These are phyloP conservation scores for Leucoagaricus sp. DNA, from an alignment of 1,284 basidiomycete genomes.

Conservation along the genomic window DNA sequence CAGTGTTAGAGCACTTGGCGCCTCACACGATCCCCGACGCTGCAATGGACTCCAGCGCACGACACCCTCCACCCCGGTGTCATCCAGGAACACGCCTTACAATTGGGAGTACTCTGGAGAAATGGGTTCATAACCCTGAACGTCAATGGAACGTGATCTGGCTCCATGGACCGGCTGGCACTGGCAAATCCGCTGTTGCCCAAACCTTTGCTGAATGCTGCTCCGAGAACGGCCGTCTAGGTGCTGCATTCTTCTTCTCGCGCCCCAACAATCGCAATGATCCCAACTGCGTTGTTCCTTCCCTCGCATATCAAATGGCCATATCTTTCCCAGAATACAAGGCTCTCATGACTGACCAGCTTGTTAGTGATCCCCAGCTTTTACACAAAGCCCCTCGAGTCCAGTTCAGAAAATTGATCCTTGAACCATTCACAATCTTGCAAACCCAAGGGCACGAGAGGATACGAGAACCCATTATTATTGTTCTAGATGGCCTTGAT, in stretches of 20 bases:
- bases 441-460: not conserved
- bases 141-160: not conserved
- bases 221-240: not conserved
- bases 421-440: not conserved
- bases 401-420: conserved; percentile 8
- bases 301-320: conserved; percentile 20
- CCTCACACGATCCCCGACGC: not conserved
- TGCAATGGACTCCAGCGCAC: not conserved
- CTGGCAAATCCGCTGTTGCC: conserved; percentile 11
- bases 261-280: not conserved
- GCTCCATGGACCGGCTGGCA: conserved; percentile 2
- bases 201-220: conserved; percentile 5
- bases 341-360: not conserved
- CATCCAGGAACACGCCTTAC: not conserved
- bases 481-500: conserved; percentile 9
- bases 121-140: not conserved
- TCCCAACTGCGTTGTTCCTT: conserved; percentile 10
- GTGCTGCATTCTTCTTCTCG: conserved; percentile 9
- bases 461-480: not conserved
- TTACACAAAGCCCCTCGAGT: conserved; percentile 1
- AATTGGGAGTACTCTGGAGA: not conserved
- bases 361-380: conserved; percentile 8
- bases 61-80: conserved; percentile 1
- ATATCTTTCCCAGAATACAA: not conserved
- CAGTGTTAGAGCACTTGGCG: not conserved